These are phyloP conservation scores for Spatholobus suberectus DNA, from an alignment of 306 rosid genomes.

Conservation along the genomic window DNA sequence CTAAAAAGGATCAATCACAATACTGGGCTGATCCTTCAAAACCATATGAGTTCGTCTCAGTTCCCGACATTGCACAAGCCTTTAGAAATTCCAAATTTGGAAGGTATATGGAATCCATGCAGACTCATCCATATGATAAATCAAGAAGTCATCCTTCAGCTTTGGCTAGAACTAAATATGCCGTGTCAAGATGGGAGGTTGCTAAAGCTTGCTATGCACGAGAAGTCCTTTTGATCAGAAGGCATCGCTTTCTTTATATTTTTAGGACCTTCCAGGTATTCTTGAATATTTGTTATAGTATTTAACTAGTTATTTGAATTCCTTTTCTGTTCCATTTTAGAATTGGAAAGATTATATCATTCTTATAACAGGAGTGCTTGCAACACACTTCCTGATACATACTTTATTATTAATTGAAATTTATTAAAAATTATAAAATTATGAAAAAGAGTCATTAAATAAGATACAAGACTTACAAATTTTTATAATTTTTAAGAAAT, in stretches of 20 bases:
- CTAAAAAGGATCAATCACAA: slow-evolving; percentile 86
- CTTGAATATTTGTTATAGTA: slow-evolving; percentile 8
- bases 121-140: slow-evolving; percentile 59
- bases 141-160: slow-evolving; percentile 63
- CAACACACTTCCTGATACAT: too few species aligned
- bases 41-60: slow-evolving; percentile 68
- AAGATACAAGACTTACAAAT: too few species aligned
- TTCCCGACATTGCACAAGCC: slow-evolving; percentile 72
- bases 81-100: slow-evolving; percentile 68
- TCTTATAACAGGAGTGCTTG: too few species aligned
- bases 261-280: slow-evolving; percentile 87
- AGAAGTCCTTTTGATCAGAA: slow-evolving; percentile 63
- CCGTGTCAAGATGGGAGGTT: slow-evolving; percentile 64
- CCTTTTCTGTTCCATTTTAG: background rate
- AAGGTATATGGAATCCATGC: slow-evolving; percentile 54
- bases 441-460: too few species aligned
- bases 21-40: slow-evolving; percentile 85
- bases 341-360: background rate
- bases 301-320: slow-evolving; percentile 20
- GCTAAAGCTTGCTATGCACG: slow-evolving; percentile 74
- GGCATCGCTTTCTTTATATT: slow-evolving; percentile 82
- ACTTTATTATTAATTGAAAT: too few species aligned
- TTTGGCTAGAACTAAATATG: slow-evolving; percentile 62
- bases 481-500: too few species aligned
- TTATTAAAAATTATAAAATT: too few species aligned